A percentile compares a stretch with the other conserved stretches of the same genome.
Evolutionary conservation across 106 monocot species (phyloP).

Genomic region (Platanthera guangdongensis): DNA sequence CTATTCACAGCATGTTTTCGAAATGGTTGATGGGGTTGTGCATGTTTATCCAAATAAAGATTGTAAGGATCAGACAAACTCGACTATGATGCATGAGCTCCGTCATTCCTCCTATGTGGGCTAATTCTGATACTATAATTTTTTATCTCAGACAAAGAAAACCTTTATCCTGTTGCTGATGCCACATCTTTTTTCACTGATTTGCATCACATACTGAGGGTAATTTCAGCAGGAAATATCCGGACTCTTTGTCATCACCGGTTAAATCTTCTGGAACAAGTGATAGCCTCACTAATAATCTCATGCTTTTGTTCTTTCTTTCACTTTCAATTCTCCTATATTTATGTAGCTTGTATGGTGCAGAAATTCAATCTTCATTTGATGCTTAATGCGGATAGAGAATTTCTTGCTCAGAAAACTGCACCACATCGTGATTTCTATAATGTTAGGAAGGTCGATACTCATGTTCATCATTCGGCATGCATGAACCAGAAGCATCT

Average conservation of each 20-base stretch:
- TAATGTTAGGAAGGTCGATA: constrained; percentile 99
- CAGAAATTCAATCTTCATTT: constrained; percentile 98
- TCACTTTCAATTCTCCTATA: not conserved
- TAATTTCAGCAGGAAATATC: constrained; percentile 83
- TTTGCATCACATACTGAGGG: constrained; percentile 77
- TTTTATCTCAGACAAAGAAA: constrained; percentile 42
- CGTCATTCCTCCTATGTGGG: not conserved
- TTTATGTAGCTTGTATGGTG: not conserved
- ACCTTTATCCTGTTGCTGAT: constrained; percentile 76
- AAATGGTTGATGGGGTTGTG: constrained; percentile 95
- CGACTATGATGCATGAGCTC: constrained; percentile 1
- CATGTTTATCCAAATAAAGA: constrained; percentile 73
- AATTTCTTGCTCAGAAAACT: constrained; percentile 98
- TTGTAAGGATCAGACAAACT: constrained; percentile 25
- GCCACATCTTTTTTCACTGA: constrained; percentile 97
- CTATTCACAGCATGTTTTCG: constrained; percentile 57
- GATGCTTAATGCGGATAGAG: constrained; percentile 94
- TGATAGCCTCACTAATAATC: constrained; percentile 17
- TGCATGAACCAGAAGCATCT: constrained; percentile 99
- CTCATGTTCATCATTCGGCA: constrained; percentile 98
- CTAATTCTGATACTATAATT: constrained; percentile 6
- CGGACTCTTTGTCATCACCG: constrained; percentile 87
- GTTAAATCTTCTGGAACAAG: constrained; percentile 90
- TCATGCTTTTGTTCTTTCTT: not conserved
- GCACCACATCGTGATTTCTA: constrained; percentile 99